A percentile compares a stretch with the other conserved stretches of the same genome.
Conservation (phyloP, 2,329 filamentous ascomycete species). For the Colletotrichum camelliae region DNA sequence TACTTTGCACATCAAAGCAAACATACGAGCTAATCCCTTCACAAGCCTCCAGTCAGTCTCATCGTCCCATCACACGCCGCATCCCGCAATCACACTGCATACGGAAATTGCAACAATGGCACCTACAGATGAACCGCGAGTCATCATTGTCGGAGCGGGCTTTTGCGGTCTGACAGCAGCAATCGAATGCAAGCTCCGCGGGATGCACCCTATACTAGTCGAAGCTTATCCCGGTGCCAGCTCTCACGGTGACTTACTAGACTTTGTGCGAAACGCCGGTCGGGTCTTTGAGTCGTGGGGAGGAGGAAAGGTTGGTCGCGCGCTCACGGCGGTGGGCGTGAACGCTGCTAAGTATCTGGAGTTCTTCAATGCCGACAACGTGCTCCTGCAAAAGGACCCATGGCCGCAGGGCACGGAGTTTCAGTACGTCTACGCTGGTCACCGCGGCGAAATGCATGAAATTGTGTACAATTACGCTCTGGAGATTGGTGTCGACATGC, state of each 20-base stretch:
- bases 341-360: not conserved
- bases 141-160: not conserved
- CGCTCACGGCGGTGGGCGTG: not conserved
- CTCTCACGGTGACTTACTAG: not conserved
- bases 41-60: not conserved
- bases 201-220: not conserved
- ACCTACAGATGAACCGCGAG: not conserved
- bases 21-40: not conserved
- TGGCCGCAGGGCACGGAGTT: not conserved
- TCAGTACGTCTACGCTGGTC: not conserved
- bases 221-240: not conserved
- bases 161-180: not conserved
- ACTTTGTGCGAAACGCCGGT: not conserved
- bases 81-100: not conserved
- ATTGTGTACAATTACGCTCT: not conserved
- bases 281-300: not conserved
- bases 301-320: not conserved
- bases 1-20: not conserved
- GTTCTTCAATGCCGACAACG: not conserved
- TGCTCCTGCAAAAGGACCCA: not conserved
- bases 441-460: not conserved
- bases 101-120: not conserved
- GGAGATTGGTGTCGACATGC: not conserved
- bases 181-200: not conserved
- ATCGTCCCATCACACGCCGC: not conserved